Evolutionary conservation across 345 rosid genomes (phyloP).

Genomic region (Alliaria petiolata): DNA sequence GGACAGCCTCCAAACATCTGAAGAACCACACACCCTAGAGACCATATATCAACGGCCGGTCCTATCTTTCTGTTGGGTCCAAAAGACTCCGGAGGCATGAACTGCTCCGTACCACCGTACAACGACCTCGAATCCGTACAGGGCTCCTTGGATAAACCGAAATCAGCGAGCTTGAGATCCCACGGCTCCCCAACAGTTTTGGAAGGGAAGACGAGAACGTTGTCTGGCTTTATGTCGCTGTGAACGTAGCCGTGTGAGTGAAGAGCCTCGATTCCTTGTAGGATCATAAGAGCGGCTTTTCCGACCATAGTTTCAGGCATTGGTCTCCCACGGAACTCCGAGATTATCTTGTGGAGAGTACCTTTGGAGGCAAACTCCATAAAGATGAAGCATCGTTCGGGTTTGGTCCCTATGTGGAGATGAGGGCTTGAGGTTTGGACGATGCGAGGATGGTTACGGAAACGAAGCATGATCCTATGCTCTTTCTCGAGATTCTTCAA

Average conservation of each 20-base stretch:
- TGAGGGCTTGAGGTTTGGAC: neutral
- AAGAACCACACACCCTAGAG: no score
- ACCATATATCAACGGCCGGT: constrained; percentile 1
- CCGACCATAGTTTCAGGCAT: neutral
- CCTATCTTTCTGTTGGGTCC: neutral
- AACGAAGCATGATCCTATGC: neutral
- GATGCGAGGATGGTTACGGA: constrained; percentile 1
- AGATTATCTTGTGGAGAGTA: neutral
- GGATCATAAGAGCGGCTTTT: neutral
- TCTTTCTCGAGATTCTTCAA: neutral
- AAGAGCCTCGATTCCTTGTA: constrained; percentile 12
- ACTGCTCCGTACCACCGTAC: neutral
- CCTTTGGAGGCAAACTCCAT: constrained; percentile 18
- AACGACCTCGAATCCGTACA: neutral
- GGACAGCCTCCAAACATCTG: constrained; percentile 12
- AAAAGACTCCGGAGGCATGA: neutral
- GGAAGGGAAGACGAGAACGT: constrained; percentile 5
- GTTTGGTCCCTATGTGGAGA: neutral
- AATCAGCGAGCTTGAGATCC: constrained; percentile 16
- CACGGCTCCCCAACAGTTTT: neutral
- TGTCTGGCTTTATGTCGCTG: constrained; percentile 8
- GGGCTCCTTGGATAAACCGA: constrained; percentile 12
- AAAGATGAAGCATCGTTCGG: neutral
- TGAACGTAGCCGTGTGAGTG: constrained; percentile 10
- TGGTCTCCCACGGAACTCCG: neutral